Evolutionary conservation across 1,139 yeast species (phyloP), one percentile per base, ranked within the genome.

Genomic region (Blastobotrys malaysiensis): DNA sequence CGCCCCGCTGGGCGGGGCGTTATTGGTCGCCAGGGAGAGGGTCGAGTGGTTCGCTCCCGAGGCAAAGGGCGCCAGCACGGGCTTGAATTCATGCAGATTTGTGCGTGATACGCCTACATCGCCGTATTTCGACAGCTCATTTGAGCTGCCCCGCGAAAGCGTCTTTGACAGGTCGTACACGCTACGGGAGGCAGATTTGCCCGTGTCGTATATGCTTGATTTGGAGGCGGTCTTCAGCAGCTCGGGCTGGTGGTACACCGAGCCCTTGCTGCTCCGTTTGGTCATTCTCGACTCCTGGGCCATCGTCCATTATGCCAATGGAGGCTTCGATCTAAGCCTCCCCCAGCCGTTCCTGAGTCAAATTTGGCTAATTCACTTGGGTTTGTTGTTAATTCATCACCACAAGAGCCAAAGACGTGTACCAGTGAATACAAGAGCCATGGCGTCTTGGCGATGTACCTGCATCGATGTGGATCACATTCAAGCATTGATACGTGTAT

Each of bases 21-120:
- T 36, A 22, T 45, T 46, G 21, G 43, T 13, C 7, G 16, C 39
- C 14, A 31, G 39, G 26, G 11, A 51, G 19, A 13, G 50, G 43
- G 46, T 26, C 47, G 21, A 46, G 45, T 21, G 46, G 50, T 19
- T 9, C 14, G 36, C 22, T 46, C 14, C 48, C n/a, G 48, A 20
- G 9, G 49, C 50, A 20, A 51, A 51, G 3, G 55, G 55, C 1
- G 55, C 55, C 31, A 53, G 31, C 9, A 53, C 39, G 5, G 50
- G 53, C 22, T 51, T 31, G 39, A 11, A 22, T 19, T 51, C 53
- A 18, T 43, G 43, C 11, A 51, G 39, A 7, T 31, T 31, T 3
- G 39, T 31, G 14, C 39, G 39, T 5, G 39, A 31, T 16, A 31
- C n/a, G 39, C 39, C 16, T 31, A 31, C 39, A 2, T 31, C 39